Evolutionary conservation across 1,139 yeast genomes (phyloP).

Genomic region (Magnusiomyces sp.): DNA sequence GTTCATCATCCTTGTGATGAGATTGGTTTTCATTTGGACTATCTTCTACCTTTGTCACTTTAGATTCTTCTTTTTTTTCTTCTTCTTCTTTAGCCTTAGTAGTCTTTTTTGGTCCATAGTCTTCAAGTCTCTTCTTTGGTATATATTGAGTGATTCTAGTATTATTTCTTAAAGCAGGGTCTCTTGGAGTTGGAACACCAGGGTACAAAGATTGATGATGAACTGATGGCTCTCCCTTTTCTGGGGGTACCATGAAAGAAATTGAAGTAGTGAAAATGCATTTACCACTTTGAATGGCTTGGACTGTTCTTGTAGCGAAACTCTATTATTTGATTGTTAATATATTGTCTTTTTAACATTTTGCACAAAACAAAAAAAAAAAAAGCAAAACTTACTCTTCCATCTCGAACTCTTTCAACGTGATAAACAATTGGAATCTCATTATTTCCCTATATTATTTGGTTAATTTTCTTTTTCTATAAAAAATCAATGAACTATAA

Average conservation of each 20-base stretch:
- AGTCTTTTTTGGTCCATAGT: too few species aligned
- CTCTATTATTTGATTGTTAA: slow-evolving; percentile 18
- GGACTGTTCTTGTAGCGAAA: slow-evolving; percentile 51
- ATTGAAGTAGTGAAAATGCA: slow-evolving; percentile 47
- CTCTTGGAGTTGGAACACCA: slow-evolving; percentile 5
- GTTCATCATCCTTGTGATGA: neutral
- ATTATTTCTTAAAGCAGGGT: too few species aligned
- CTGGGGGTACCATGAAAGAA: slow-evolving; percentile 36
- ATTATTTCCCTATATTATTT: slow-evolving; percentile 39
- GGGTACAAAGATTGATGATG: slow-evolving; percentile 21
- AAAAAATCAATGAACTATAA: too few species aligned
- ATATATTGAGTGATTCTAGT: too few species aligned
- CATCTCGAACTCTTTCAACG: slow-evolving; percentile 50
- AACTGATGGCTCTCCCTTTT: slow-evolving; percentile 10
- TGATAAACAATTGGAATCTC: slow-evolving; percentile 45
- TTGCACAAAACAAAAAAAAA: too few species aligned
- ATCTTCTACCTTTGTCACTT: neutral
- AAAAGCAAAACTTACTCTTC: slow-evolving; percentile 35
- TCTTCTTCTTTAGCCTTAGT: slow-evolving; percentile 8
- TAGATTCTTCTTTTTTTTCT: neutral
- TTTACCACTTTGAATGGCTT: slow-evolving; percentile 45
- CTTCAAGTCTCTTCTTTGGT: too few species aligned
- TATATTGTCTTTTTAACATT: too few species aligned
- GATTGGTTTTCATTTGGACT: neutral
- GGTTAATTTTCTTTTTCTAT: slow-evolving; percentile 29